Percentiles rank a stretch among this genome's conserved stretches.
These are phyloP conservation scores for Colletotrichum camelliae DNA, from an alignment of 2,329 filamentous ascomycete species.

Conservation along the genomic window DNA sequence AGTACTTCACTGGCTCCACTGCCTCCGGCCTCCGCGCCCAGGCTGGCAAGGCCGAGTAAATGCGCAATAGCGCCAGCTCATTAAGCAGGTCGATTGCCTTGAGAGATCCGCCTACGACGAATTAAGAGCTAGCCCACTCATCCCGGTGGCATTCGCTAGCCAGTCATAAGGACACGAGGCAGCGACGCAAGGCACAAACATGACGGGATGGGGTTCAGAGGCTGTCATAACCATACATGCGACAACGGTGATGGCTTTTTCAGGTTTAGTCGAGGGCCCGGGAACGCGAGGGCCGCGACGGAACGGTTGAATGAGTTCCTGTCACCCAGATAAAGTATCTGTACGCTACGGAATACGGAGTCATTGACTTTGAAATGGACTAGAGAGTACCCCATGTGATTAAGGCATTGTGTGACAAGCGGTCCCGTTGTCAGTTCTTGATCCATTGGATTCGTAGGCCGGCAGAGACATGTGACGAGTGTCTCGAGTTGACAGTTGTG, in stretches of 20 bases:
- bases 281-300: slow-evolving; percentile 3
- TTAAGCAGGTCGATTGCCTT: slow-evolving; percentile 17
- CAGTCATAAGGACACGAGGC: slow-evolving; percentile 10
- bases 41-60: slow-evolving; percentile 77
- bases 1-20: slow-evolving; percentile 85
- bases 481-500: background rate
- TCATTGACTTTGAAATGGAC: slow-evolving; percentile 18
- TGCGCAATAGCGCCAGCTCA: slow-evolving; percentile 2
- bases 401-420: background rate
- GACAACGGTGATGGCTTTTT: slow-evolving; percentile 22
- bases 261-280: slow-evolving; percentile 2
- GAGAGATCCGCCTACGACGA: slow-evolving; percentile 11
- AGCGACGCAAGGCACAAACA: slow-evolving; percentile 8
- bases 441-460: background rate
- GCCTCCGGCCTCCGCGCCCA: slow-evolving; percentile 88
- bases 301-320: slow-evolving; percentile 13
- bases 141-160: slow-evolving; percentile 8
- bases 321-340: slow-evolving; percentile 21
- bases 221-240: slow-evolving; percentile 4
- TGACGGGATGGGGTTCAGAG: background rate
- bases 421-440: background rate
- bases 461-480: slow-evolving; percentile 2
- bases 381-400: slow-evolving; percentile 9
- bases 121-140: slow-evolving; percentile 12
- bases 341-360: slow-evolving; percentile 11